Evolutionary conservation across 2,329 filamentous ascomycete species (phyloP), one percentile per base, ranked within the genome.

Genomic region (Aureobasidium pullulans): DNA sequence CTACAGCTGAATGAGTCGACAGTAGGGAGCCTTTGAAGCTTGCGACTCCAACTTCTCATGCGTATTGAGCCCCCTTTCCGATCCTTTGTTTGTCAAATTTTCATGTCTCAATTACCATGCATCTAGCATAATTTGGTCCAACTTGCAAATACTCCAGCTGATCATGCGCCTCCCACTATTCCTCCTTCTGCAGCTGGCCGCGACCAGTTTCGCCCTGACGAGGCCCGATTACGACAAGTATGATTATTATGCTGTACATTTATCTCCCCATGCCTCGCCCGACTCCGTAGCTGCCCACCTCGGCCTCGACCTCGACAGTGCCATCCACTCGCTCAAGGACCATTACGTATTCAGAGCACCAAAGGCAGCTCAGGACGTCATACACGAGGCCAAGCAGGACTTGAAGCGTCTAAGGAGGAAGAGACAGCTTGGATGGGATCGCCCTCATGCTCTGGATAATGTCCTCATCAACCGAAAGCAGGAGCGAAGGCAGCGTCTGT

Each of bases 191-290:
- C 59, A 50, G 23, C 23, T 56, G 37, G 60, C 57, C 15, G 57
- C 56, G 23, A 40, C 60, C 47, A 48, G 37, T 23, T 5, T 53
- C 13, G 59, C 60, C 42, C 16, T 62, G 13, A 60, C 34, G 19
- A 64, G 61, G 56, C 65, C 69, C 43, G 66, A 72, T 59, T 89
- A 95, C 78, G 82, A 88, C 52, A 80, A 82, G 40, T 84, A 91
- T 74, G 93, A 99, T 73, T 97, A 96, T 76, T 96, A 97, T 72
- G 91, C 95, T 64, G 80, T 99, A 48, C 89, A 96, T 65, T 82
- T 99, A 68, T 83, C 87, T 61, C 76, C 82, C 11, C 78, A 81
- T 39, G 79, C 82, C 6, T 79, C 84, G 13, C 90, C 91, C 15
- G 75, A 81, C 28, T 79, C 87, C 42, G 79, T 96, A 63, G 91